Percentiles rank a stretch among this genome's conserved stretches.
Evolutionary conservation across 192 early-diverging fungal genomes (phyloP).

Genomic region (Geosiphon pyriformis): DNA sequence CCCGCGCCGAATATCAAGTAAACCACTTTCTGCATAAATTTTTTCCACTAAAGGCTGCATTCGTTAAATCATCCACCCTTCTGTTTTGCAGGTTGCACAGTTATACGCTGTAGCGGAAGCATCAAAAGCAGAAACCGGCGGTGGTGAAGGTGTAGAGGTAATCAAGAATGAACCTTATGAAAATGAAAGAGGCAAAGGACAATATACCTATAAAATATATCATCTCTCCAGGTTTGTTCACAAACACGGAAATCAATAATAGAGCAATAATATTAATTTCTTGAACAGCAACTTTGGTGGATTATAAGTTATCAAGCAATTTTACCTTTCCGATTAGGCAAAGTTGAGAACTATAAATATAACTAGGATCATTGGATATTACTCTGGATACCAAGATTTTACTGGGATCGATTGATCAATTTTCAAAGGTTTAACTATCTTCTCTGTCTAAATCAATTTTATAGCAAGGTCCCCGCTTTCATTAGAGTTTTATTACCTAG

Average conservation of each 20-base stretch:
- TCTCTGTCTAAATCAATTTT: no score
- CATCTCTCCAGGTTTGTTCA: conserved; percentile 33
- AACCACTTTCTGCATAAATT: conserved; percentile 13
- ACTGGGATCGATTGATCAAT: background rate
- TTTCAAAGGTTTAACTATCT: conserved; percentile 2
- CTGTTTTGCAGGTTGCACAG: conserved; percentile 50
- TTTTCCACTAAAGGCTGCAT: background rate
- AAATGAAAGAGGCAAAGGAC: conserved; percentile 65
- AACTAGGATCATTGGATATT: no score
- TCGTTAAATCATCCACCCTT: background rate
- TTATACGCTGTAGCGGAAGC: conserved; percentile 70
- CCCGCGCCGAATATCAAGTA: conserved; percentile 65
- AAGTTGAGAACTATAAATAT: no score
- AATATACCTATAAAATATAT: conserved; percentile 78
- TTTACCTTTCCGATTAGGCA: no score
- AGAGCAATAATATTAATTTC: no score
- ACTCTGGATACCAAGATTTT: no score
- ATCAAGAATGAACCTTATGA: conserved; percentile 73
- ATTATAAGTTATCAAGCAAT: no score
- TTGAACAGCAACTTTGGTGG: background rate
- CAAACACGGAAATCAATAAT: no score
- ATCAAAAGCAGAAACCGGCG: conserved; percentile 71
- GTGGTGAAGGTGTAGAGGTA: conserved; percentile 78
- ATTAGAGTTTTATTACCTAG: conserved; percentile 59
- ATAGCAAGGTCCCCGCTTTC: conserved; percentile 56